Conservation (phyloP, 1,284 basidiomycete species). For the Tylopilus orsonianus region DNA sequence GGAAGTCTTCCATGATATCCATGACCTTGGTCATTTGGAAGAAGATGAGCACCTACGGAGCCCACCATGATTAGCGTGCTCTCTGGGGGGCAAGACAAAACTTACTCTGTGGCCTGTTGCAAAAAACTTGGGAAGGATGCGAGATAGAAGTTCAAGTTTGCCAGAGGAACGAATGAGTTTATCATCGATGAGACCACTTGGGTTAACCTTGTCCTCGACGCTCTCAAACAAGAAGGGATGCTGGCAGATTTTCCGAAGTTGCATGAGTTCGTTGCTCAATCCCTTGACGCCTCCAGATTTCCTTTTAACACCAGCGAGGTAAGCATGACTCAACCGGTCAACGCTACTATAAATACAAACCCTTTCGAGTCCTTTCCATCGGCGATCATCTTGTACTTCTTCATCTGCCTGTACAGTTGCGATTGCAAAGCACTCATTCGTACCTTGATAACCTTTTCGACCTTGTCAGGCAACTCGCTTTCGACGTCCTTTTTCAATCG, state of each 20-base stretch:
- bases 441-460: slow-evolving; percentile 99
- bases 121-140: slow-evolving; percentile 95
- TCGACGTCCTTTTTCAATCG: slow-evolving; percentile 99
- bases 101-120: slow-evolving; percentile 86
- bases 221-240: slow-evolving; percentile 96
- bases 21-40: slow-evolving; percentile 99
- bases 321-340: slow-evolving; percentile 1
- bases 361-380: slow-evolving; percentile 78
- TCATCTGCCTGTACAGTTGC: slow-evolving; percentile 97
- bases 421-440: slow-evolving; percentile 94
- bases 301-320: slow-evolving; percentile 36
- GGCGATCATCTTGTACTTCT: slow-evolving; percentile 96
- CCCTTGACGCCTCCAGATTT: slow-evolving; percentile 80
- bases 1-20: slow-evolving; percentile 99
- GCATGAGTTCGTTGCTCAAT: slow-evolving; percentile 98
- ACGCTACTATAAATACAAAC: slow-evolving; percentile 31
- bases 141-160: slow-evolving; percentile 94
- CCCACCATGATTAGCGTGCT: slow-evolving; percentile 4
- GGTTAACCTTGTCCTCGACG: slow-evolving; percentile 91
- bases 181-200: slow-evolving; percentile 79
- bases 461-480: slow-evolving; percentile 96
- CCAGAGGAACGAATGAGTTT: slow-evolving; percentile 87
- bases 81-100: not conserved
- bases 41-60: slow-evolving; percentile 87
- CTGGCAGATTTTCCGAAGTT: slow-evolving; percentile 98